Evolutionary conservation across 176 grass and related monocot species (phyloP).

Genomic region (Saccharum officinarum): DNA sequence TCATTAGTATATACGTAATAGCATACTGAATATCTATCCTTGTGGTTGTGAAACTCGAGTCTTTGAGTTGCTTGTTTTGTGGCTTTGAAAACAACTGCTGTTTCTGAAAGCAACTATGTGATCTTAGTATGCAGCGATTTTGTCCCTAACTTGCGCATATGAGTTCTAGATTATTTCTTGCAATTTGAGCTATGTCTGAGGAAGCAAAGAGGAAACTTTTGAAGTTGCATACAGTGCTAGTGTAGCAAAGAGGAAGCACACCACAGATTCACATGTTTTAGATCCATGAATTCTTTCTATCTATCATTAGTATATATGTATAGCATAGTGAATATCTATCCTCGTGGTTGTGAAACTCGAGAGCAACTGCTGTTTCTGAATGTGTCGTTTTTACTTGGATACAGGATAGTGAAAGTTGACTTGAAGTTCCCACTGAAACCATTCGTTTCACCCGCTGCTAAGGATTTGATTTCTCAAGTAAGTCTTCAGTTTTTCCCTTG

Average conservation of each 20-base stretch:
- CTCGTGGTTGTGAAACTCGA: neutral
- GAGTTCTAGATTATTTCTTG: neutral
- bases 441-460: constrained; percentile 65
- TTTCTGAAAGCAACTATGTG: constrained; percentile 21
- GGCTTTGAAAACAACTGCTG: neutral
- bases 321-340: neutral
- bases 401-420: constrained; percentile 92
- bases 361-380: constrained; percentile 25
- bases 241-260: neutral
- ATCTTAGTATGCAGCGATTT: neutral
- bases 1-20: neutral
- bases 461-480: constrained; percentile 91
- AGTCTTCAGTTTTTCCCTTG: neutral
- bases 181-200: neutral
- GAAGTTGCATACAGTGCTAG: neutral
- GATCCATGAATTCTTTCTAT: neutral
- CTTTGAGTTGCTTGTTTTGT: too few species aligned
- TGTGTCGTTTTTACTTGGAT: constrained; percentile 14
- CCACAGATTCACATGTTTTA: neutral
- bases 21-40: neutral
- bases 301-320: neutral
- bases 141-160: neutral
- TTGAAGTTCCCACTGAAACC: constrained; percentile 80
- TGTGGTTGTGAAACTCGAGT: neutral
- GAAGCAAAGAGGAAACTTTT: neutral